A percentile compares a stretch with the other conserved stretches of the same genome.
These are phyloP conservation scores for Colletotrichum aenigma DNA, from an alignment of 2,329 filamentous ascomycete species.

Conservation along the genomic window DNA sequence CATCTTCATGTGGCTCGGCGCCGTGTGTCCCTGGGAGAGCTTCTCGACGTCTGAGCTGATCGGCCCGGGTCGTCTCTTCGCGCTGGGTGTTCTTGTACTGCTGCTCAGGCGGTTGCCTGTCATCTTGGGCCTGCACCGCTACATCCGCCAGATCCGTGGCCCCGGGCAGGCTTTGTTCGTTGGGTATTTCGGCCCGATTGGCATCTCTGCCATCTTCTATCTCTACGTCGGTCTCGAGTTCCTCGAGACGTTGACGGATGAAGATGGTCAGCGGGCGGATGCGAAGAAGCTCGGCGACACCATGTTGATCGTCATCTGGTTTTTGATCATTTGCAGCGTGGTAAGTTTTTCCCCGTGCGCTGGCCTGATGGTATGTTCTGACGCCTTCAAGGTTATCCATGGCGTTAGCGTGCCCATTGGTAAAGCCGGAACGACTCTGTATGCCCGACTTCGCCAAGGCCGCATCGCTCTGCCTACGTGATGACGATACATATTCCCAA, in stretches of 20 bases:
- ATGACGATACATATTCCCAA: neutral
- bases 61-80: neutral
- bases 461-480: neutral
- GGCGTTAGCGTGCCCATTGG: neutral
- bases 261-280: neutral
- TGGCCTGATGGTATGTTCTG: neutral
- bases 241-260: neutral
- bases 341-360: neutral
- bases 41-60: constrained; percentile 47
- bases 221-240: neutral
- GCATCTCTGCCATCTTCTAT: neutral
- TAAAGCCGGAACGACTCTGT: neutral
- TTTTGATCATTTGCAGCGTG: neutral
- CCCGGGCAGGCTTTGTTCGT: neutral
- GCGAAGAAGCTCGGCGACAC: neutral
- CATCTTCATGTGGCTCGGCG: constrained; percentile 91
- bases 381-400: neutral
- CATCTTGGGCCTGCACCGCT: neutral
- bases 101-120: neutral
- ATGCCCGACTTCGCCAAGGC: neutral
- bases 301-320: neutral
- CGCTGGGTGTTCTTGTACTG: neutral
- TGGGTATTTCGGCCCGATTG: neutral
- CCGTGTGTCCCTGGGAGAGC: constrained; percentile 78
- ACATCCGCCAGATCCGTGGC: neutral